phyloP scores from a whole-genome alignment of 2,329 filamentous ascomycete species.

The Penicillium polonicum region DNA sequence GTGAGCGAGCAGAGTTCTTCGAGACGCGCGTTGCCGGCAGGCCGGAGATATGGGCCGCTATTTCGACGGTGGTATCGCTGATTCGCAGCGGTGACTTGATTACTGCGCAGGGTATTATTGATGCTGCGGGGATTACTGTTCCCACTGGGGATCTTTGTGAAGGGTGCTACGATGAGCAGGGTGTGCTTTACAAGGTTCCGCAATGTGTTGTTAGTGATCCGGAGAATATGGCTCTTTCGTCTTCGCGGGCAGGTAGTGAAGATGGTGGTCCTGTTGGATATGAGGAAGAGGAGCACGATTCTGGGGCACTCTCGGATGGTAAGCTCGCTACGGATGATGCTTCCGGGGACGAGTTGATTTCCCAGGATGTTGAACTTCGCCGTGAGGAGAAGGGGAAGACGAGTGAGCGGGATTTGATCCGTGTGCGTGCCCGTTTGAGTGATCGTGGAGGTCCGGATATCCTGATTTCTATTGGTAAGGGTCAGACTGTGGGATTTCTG shows the following conservation, averaged over 20 bases:
- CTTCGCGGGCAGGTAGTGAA: conserved; percentile 9
- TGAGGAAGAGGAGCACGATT: conserved; percentile 22
- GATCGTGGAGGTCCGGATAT: conserved; percentile 65
- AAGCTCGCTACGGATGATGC: conserved; percentile 40
- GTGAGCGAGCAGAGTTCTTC: conserved; percentile 80
- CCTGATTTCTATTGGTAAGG: conserved; percentile 55
- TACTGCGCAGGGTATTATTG: conserved; percentile 77
- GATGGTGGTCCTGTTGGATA: conserved; percentile 17
- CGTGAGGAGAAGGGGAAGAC: conserved; percentile 62
- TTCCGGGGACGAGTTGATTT: conserved; percentile 40
- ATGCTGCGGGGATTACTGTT: conserved; percentile 72
- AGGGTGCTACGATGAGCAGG: conserved; percentile 69
- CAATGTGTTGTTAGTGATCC: conserved; percentile 70
- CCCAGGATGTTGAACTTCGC: conserved; percentile 41
- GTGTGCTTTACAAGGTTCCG: conserved; percentile 68
- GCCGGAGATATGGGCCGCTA: conserved; percentile 74
- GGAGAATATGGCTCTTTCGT: conserved; percentile 48
- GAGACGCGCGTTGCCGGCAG: conserved; percentile 81
- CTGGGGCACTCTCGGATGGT: conserved; percentile 30
- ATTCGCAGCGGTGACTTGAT: conserved; percentile 62
- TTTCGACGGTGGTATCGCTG: conserved; percentile 66
- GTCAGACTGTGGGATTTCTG: conserved; percentile 65
- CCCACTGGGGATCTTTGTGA: conserved; percentile 71
- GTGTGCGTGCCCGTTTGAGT: conserved; percentile 63
- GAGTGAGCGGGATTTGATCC: conserved; percentile 55